A percentile compares a stretch with the other conserved stretches of the same genome.
phyloP scores from a whole-genome alignment of 371 early-diverging fungal species.

The Mortierella sp. region DNA sequence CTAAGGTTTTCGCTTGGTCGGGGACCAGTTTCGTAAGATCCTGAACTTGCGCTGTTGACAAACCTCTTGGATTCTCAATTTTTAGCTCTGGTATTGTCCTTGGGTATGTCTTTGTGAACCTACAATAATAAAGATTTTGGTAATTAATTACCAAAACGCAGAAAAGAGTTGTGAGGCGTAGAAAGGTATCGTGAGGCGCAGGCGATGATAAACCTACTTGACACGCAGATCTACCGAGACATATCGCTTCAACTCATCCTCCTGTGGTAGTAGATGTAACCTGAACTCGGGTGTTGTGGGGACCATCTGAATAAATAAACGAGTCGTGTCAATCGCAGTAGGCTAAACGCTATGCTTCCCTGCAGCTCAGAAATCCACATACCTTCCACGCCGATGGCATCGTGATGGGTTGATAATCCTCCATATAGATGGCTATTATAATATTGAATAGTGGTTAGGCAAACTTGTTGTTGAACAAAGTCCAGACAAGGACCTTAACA shows the following conservation, averaged over 20 bases:
- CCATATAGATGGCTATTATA: slow-evolving; percentile 71
- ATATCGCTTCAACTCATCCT: slow-evolving; percentile 67
- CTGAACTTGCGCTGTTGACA: slow-evolving; percentile 64
- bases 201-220: slow-evolving; percentile 56
- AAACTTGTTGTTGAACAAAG: neutral
- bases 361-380: neutral
- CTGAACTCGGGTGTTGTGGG: slow-evolving; percentile 75
- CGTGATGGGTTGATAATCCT: slow-evolving; percentile 73
- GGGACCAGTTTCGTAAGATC: slow-evolving; percentile 61
- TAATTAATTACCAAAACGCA: neutral
- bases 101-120: slow-evolving; percentile 79
- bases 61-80: slow-evolving; percentile 67
- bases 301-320: slow-evolving; percentile 59
- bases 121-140: slow-evolving; percentile 16
- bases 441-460: neutral
- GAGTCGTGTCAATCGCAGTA: neutral
- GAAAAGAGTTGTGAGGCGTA: neutral
- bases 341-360: neutral
- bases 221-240: slow-evolving; percentile 70
- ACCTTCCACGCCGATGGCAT: slow-evolving; percentile 83
- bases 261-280: slow-evolving; percentile 68
- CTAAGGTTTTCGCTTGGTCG: slow-evolving; percentile 60
- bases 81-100: slow-evolving; percentile 74
- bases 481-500: neutral
- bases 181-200: neutral